phyloP scores from a whole-genome alignment of 805 yeast genomes.

The Hermanozyma aechmeae region DNA sequence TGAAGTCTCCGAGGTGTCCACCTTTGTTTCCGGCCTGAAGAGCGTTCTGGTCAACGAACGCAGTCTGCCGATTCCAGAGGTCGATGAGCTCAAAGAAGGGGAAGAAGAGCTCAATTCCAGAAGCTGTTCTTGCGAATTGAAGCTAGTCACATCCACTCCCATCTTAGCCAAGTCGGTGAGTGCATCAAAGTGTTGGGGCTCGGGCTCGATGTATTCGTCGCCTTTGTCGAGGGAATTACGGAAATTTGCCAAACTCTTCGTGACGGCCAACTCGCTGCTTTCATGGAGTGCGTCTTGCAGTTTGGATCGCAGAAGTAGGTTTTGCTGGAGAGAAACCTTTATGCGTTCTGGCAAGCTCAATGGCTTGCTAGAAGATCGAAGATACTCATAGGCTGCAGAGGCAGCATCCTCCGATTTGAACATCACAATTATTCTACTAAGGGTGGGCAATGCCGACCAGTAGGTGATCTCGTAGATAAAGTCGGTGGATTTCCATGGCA shows the following conservation, averaged over 20 bases:
- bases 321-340: conserved; percentile 28
- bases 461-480: conserved; percentile 18
- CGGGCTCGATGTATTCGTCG: conserved; percentile 22
- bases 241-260: conserved; percentile 15
- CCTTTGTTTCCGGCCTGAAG: conserved; percentile 21
- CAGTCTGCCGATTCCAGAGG: conserved; percentile 9
- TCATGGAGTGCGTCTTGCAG: conserved; percentile 15
- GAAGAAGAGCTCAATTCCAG: conserved; percentile 8
- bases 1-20: conserved; percentile 10
- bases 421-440: conserved; percentile 28
- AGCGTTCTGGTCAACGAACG: conserved; percentile 26
- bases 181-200: conserved; percentile 22
- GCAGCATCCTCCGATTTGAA: conserved; percentile 22
- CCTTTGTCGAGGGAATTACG: conserved; percentile 10
- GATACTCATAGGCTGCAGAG: conserved; percentile 11
- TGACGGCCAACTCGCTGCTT: conserved; percentile 11
- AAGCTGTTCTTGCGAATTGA: conserved; percentile 15
- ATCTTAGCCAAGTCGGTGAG: conserved; percentile 18
- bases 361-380: conserved; percentile 3
- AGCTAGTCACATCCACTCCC: conserved; percentile 21
- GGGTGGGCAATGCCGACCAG: conserved; percentile 32
- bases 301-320: conserved; percentile 24
- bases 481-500: conserved; percentile 8
- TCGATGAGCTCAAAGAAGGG: neutral
- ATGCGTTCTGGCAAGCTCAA: conserved; percentile 10